Evolutionary conservation across 2,329 filamentous ascomycete species (phyloP).

Genomic region (Botrytis deweyae): DNA sequence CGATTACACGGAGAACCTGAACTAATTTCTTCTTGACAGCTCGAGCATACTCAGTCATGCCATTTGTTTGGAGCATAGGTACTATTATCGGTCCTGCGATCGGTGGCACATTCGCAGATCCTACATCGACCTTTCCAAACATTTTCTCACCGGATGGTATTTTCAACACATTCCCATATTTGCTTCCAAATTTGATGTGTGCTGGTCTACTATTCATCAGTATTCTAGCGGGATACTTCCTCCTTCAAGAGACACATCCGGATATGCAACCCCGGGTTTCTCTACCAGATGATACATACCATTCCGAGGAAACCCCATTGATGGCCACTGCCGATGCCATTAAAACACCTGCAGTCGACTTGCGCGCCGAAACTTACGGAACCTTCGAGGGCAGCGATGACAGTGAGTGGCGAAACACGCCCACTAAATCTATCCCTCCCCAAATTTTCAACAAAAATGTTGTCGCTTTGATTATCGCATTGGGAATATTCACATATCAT

Average conservation of each 20-base stretch:
- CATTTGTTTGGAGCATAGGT: constrained; percentile 89
- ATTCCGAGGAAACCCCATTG: constrained; percentile 62
- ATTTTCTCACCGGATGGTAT: constrained; percentile 66
- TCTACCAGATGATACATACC: constrained; percentile 50
- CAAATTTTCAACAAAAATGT: constrained; percentile 63
- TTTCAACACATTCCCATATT: constrained; percentile 79
- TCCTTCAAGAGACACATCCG: constrained; percentile 87
- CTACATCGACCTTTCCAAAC: constrained; percentile 69
- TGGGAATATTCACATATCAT: constrained; percentile 91
- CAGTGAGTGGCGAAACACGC: constrained; percentile 37
- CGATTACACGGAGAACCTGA: neutral
- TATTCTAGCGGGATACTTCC: constrained; percentile 75
- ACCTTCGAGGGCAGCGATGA: constrained; percentile 53
- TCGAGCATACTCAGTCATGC: constrained; percentile 86
- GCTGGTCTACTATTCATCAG: constrained; percentile 71
- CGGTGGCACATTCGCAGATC: constrained; percentile 82
- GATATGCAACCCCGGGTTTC: constrained; percentile 63
- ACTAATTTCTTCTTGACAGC: constrained; percentile 39
- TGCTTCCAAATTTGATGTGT: constrained; percentile 87
- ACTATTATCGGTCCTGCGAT: constrained; percentile 88
- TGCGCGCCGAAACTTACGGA: constrained; percentile 77
- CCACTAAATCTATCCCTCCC: constrained; percentile 33
- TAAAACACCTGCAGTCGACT: constrained; percentile 69
- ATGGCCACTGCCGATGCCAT: constrained; percentile 73
- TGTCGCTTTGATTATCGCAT: constrained; percentile 72